A percentile compares a stretch with the other conserved stretches of the same genome.
These are phyloP conservation scores for Penicillium sp. DNA, from an alignment of 2,329 filamentous ascomycete species.

Conservation along the genomic window DNA sequence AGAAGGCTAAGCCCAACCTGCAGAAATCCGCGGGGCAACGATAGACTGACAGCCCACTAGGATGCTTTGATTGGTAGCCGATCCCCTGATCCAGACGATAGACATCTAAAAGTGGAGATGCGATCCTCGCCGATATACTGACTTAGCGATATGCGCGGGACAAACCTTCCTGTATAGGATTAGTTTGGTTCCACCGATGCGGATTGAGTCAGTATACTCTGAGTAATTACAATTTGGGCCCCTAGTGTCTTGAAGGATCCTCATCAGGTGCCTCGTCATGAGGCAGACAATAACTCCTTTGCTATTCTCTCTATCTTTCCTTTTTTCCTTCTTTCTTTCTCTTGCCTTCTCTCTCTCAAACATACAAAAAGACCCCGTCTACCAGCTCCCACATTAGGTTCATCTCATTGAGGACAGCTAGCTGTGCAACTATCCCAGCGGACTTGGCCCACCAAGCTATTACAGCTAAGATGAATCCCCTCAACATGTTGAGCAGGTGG, in stretches of 20 bases:
- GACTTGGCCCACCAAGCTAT: background rate
- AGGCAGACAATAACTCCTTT: background rate
- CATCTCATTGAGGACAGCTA: too few relatives aligned
- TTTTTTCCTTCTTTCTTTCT: background rate
- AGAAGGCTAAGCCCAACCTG: background rate
- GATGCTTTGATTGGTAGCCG: background rate
- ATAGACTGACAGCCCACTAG: background rate
- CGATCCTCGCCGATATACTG: background rate
- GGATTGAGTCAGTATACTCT: background rate
- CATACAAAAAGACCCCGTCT: too few relatives aligned
- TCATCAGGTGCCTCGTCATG: too few relatives aligned
- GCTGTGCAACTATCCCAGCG: background rate
- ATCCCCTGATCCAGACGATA: too few relatives aligned
- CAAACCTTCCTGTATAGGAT: conserved; percentile 5
- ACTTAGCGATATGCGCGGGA: background rate
- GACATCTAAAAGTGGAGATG: background rate
- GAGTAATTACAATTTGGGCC: background rate
- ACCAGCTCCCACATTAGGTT: too few relatives aligned
- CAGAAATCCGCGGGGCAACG: background rate
- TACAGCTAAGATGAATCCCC: background rate
- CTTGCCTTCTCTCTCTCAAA: background rate
- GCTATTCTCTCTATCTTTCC: background rate
- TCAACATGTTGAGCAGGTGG: background rate
- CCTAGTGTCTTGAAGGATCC: background rate
- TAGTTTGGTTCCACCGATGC: background rate